phyloP scores from a whole-genome alignment of 2,329 filamentous ascomycete species.

The Grosmannia huntii region DNA sequence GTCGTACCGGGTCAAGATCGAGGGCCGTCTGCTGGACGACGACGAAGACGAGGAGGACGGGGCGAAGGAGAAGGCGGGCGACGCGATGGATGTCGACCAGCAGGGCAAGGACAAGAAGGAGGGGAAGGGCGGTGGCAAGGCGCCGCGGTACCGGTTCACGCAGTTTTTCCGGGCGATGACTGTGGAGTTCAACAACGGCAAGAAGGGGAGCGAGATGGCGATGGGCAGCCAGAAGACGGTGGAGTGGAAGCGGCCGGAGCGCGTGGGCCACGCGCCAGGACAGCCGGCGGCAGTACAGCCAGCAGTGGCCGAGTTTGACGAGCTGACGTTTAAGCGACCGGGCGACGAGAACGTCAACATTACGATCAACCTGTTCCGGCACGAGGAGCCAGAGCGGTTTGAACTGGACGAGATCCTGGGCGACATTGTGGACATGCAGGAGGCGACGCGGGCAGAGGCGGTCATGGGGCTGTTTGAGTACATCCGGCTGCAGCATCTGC shows the following conservation, averaged over 20 bases:
- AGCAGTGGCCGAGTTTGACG: conserved; percentile 70
- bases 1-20: conserved; percentile 82
- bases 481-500: conserved; percentile 69
- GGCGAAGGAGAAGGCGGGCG: conserved; percentile 16
- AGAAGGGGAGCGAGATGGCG: conserved; percentile 19
- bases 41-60: conserved; percentile 42
- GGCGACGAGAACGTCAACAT: conserved; percentile 89
- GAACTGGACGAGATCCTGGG: conserved; percentile 66
- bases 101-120: conserved; percentile 15
- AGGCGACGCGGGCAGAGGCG: conserved; percentile 77
- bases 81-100: conserved; percentile 50
- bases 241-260: conserved; percentile 77
- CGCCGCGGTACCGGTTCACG: conserved; percentile 42
- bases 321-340: conserved; percentile 79
- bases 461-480: conserved; percentile 95
- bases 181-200: conserved; percentile 57
- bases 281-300: conserved; percentile 29
- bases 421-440: conserved; percentile 72
- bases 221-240: conserved; percentile 31
- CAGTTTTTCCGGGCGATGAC: conserved; percentile 74
- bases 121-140: conserved; percentile 14
- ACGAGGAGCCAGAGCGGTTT: conserved; percentile 79
- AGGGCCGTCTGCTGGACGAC: conserved; percentile 71
- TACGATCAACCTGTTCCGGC: conserved; percentile 71
- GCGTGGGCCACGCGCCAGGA: conserved; percentile 28